Conservation (phyloP, 2,329 filamentous ascomycete species). For the Fusarium beomiforme region DNA sequence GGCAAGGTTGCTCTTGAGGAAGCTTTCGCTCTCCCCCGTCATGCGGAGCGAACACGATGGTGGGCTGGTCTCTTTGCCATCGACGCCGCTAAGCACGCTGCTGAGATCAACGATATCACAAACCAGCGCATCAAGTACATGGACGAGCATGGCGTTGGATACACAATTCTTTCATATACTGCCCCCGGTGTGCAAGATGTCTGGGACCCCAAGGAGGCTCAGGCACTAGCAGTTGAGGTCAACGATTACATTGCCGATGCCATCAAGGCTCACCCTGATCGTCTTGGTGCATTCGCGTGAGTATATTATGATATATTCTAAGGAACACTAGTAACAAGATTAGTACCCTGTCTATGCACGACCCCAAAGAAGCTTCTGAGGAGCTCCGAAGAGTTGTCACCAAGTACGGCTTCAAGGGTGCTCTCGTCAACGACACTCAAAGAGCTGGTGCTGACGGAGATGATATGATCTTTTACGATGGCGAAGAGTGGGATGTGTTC, state of each 20-base stretch:
- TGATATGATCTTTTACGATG: slow-evolving; percentile 72
- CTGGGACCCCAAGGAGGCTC: slow-evolving; percentile 53
- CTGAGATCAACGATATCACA: slow-evolving; percentile 60
- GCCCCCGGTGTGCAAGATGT: slow-evolving; percentile 60
- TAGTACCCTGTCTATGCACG: slow-evolving; percentile 62
- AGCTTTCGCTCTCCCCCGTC: slow-evolving; percentile 68
- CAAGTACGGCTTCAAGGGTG: slow-evolving; percentile 70
- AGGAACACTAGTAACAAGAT: neutral
- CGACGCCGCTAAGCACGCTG: slow-evolving; percentile 66
- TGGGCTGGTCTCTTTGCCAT: slow-evolving; percentile 69
- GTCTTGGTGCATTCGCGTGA: slow-evolving; percentile 59
- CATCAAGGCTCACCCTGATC: slow-evolving; percentile 52
- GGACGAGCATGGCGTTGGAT: slow-evolving; percentile 59
- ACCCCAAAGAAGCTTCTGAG: slow-evolving; percentile 59
- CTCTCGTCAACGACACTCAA: slow-evolving; percentile 70
- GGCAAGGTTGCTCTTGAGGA: slow-evolving; percentile 72
- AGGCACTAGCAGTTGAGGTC: slow-evolving; percentile 53
- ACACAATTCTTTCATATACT: slow-evolving; percentile 60
- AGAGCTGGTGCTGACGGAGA: slow-evolving; percentile 67
- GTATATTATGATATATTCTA: neutral
- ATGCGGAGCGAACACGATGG: slow-evolving; percentile 67
- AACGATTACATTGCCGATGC: slow-evolving; percentile 54
- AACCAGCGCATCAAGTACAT: slow-evolving; percentile 54
- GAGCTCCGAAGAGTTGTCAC: slow-evolving; percentile 65
- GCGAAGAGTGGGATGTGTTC: slow-evolving; percentile 68